These are phyloP conservation scores for Chlorella variabilis DNA, from an alignment of 163 green algal species.

Conservation along the genomic window DNA sequence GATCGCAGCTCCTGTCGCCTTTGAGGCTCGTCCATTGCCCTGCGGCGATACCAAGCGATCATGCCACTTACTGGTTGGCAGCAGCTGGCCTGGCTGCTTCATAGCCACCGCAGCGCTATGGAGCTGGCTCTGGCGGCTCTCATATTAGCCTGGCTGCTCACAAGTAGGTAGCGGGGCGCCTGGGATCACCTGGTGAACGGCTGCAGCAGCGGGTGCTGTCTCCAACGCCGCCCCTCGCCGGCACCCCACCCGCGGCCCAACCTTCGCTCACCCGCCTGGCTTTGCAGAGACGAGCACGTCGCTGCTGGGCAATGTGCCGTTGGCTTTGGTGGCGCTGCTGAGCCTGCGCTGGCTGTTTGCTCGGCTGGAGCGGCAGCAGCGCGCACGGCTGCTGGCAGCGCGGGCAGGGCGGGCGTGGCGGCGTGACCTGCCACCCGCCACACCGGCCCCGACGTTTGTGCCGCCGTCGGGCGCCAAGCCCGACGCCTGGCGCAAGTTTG, in stretches of 20 bases:
- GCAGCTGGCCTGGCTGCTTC: too few relatives aligned
- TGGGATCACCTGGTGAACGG: too few relatives aligned
- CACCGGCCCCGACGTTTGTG: conserved; percentile 15
- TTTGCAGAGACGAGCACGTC: conserved; percentile 46
- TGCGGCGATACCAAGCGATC: too few relatives aligned
- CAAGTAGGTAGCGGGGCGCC: conserved; percentile 23
- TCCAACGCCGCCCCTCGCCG: too few relatives aligned
- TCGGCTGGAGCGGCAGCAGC: background rate
- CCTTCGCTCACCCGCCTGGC: background rate
- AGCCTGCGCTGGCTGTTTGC: conserved; percentile 21
- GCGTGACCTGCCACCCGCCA: background rate
- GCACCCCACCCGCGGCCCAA: background rate
- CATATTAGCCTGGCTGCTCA: conserved; percentile 38
- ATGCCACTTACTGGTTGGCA: too few relatives aligned
- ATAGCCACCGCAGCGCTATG: background rate
- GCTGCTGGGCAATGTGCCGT: conserved; percentile 47
- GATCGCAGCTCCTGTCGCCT: too few relatives aligned
- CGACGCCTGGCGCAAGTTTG: conserved; percentile 51
- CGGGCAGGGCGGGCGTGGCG: background rate
- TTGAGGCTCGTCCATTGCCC: too few relatives aligned
- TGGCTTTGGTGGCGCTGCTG: conserved; percentile 25
- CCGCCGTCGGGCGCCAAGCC: background rate
- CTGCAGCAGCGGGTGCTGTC: too few relatives aligned
- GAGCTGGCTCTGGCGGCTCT: conserved; percentile 31
- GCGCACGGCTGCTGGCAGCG: background rate